A percentile compares a stretch with the other conserved stretches of the same genome.
Conservation (phyloP, 768 basidiomycete species). For the Lentinula sp. region DNA sequence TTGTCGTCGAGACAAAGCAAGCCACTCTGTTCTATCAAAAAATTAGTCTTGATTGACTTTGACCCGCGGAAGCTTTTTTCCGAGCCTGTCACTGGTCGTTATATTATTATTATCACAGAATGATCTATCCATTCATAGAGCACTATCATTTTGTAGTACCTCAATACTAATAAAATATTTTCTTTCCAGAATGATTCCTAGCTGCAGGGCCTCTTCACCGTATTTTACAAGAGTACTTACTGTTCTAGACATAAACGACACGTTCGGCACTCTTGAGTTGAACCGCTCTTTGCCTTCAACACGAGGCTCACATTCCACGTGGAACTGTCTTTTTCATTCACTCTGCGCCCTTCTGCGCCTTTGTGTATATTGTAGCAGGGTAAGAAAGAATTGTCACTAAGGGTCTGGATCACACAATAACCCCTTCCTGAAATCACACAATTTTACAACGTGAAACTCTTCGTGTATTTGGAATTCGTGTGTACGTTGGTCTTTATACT, state of each 20-base stretch:
- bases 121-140: no score
- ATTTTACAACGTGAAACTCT: conserved; percentile 1
- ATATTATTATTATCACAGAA: not conserved
- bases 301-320: conserved; percentile 3
- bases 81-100: not conserved
- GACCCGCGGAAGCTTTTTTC: not conserved
- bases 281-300: conserved; percentile 12
- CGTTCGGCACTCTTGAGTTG: not conserved
- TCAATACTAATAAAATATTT: not conserved
- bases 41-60: not conserved
- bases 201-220: not conserved
- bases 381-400: not conserved
- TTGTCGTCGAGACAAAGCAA: not conserved
- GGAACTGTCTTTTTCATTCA: not conserved
- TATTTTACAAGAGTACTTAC: not conserved
- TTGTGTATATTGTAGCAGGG: not conserved
- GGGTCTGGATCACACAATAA: not conserved
- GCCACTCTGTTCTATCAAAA: not conserved
- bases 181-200: not conserved
- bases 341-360: not conserved
- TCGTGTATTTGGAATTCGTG: not conserved
- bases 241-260: not conserved
- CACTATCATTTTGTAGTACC: no score
- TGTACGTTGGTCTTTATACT: conserved; percentile 2
- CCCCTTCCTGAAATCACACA: not conserved